phyloP scores from a whole-genome alignment of 2,329 filamentous ascomycete genomes.

The Trichoderma atroviride region DNA sequence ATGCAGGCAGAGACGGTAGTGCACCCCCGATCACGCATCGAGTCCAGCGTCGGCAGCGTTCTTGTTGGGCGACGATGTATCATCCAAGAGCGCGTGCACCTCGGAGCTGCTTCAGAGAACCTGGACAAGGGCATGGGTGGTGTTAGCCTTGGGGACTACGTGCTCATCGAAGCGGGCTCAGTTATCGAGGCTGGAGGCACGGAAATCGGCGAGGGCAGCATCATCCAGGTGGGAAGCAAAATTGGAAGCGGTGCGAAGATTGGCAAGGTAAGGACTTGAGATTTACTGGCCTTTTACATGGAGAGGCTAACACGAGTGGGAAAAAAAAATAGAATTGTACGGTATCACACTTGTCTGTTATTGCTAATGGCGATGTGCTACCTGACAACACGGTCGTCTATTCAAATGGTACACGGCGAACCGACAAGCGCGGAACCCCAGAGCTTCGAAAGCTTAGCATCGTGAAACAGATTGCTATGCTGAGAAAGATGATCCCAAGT shows the following conservation, averaged over 20 bases:
- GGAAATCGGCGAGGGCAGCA: conserved; percentile 61
- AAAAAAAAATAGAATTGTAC: conserved; percentile 61
- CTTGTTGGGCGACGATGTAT: conserved; percentile 81
- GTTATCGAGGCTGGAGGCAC: conserved; percentile 65
- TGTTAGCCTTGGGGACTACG: conserved; percentile 62
- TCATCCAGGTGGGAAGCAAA: conserved; percentile 61
- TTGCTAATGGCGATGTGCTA: conserved; percentile 60
- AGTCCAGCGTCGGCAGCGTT: conserved; percentile 77
- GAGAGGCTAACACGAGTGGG: conserved; percentile 1
- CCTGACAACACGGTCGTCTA: conserved; percentile 72
- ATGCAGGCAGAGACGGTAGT: conserved; percentile 78
- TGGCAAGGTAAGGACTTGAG: conserved; percentile 55
- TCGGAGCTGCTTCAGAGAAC: conserved; percentile 51
- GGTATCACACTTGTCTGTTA: conserved; percentile 64
- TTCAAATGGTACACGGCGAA: conserved; percentile 61
- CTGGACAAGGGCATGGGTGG: conserved; percentile 45
- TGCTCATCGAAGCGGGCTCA: conserved; percentile 62
- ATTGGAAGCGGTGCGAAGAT: conserved; percentile 63
- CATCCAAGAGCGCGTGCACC: conserved; percentile 68
- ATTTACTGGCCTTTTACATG: background rate
- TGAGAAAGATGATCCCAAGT: conserved; percentile 67
- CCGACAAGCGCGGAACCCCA: conserved; percentile 62
- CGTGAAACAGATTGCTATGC: conserved; percentile 67
- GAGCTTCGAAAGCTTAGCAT: conserved; percentile 66
- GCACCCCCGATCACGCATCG: conserved; percentile 82